phyloP scores from a whole-genome alignment of 2,329 filamentous ascomycete species.

The Lachnellula suecica region DNA sequence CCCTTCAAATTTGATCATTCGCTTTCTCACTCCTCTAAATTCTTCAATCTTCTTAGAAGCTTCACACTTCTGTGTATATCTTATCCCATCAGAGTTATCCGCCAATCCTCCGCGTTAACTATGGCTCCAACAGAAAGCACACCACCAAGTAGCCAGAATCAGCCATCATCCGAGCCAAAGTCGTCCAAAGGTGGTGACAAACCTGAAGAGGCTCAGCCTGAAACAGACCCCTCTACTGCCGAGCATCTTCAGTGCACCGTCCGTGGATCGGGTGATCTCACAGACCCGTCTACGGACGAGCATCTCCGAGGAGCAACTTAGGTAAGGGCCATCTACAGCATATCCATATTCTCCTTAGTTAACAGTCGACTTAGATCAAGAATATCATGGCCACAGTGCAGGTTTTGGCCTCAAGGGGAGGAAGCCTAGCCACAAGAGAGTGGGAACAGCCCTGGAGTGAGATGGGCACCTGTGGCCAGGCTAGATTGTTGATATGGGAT shows the following conservation, averaged over 20 bases:
- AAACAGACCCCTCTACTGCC: constrained; percentile 1
- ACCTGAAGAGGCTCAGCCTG: neutral
- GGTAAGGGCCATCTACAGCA: constrained; percentile 5
- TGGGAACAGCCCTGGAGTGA: neutral
- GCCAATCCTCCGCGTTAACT: neutral
- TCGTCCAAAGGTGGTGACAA: constrained; percentile 2
- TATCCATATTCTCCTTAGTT: constrained; percentile 5
- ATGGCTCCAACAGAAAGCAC: neutral
- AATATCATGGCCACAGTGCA: neutral
- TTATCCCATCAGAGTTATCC: too few species aligned
- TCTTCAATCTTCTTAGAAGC: neutral
- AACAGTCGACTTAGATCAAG: constrained; percentile 2
- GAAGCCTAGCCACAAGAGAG: neutral
- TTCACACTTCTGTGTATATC: neutral
- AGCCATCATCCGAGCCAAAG: constrained; percentile 4
- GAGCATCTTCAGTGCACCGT: neutral
- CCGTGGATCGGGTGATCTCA: constrained; percentile 1
- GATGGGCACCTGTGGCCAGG: neutral
- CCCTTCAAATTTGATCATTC: neutral
- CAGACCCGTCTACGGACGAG: constrained; percentile 1
- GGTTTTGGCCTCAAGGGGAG: neutral
- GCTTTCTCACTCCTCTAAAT: neutral
- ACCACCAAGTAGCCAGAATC: neutral
- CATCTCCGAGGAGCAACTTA: neutral
- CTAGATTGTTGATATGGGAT: neutral